Conservation (phyloP, 495 filamentous ascomycete species). For the Xylaria castorea region DNA sequence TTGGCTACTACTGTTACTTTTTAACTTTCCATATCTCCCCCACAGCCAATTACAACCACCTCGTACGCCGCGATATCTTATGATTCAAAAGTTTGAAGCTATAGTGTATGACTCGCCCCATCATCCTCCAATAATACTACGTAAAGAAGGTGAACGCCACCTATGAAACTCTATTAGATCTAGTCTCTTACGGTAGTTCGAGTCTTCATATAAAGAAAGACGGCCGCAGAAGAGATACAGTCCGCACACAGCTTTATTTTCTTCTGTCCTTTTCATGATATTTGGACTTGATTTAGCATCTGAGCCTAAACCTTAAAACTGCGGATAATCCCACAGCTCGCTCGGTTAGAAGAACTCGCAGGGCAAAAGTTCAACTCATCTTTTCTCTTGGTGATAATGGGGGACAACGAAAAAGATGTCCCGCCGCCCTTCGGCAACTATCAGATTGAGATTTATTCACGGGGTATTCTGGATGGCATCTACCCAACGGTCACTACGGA, state of each 20-base stretch:
- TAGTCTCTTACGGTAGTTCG: not conserved
- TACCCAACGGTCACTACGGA: conserved; percentile 65
- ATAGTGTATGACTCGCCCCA: conserved; percentile 3
- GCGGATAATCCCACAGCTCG: not conserved
- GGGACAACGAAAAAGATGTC: not conserved
- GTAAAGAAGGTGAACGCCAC: not conserved
- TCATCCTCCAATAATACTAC: not conserved
- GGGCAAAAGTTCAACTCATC: not conserved
- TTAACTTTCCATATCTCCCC: not conserved
- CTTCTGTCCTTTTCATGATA: not conserved
- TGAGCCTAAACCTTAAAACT: not conserved
- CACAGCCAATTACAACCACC: not conserved
- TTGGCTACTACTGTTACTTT: not conserved
- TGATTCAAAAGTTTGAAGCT: not conserved
- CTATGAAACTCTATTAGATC: not conserved
- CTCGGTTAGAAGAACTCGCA: not conserved
- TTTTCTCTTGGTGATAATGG: conserved; percentile 5
- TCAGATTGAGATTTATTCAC: conserved; percentile 18
- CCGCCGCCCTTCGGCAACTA: conserved; percentile 6
- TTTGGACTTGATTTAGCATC: not conserved
- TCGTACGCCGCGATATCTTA: not conserved
- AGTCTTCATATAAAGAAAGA: conserved; percentile 1
- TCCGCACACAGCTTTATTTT: not conserved
- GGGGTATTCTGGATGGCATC: conserved; percentile 36
- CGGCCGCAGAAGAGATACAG: not conserved